Percentiles rank a stretch among this genome's conserved stretches.
Evolutionary conservation across 768 basidiomycete species (phyloP).

Genomic region (Pholiota conissans): DNA sequence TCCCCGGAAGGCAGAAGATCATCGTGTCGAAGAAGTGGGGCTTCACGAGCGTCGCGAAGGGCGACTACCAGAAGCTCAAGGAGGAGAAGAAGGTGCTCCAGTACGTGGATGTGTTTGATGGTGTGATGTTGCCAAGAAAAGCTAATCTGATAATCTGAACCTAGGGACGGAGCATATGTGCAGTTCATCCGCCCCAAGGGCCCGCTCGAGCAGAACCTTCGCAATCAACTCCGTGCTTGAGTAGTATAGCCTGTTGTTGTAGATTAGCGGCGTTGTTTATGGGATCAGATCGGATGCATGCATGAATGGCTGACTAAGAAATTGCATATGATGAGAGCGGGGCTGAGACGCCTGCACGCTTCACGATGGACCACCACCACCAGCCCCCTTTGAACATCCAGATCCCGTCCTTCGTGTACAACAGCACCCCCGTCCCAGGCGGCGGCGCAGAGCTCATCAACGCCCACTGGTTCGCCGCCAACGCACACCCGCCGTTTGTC

Average conservation of each 20-base stretch:
- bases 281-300: background rate
- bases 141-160: background rate
- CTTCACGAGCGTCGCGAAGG: conserved; percentile 92
- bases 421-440: conserved; percentile 59
- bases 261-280: conserved; percentile 5
- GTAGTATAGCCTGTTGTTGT: conserved; percentile 16
- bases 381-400: conserved; percentile 51
- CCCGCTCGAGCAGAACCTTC: conserved; percentile 80
- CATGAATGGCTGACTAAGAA: conserved; percentile 7
- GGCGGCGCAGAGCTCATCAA: conserved; percentile 78
- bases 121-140: conserved; percentile 1
- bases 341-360: too few species aligned
- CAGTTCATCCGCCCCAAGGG: conserved; percentile 92
- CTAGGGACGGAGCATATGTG: conserved; percentile 92
- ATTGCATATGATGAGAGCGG: background rate
- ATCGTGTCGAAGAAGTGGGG: conserved; percentile 98
- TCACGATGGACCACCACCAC: conserved; percentile 17
- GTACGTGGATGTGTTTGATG: conserved; percentile 45
- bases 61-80: conserved; percentile 87
- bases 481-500: conserved; percentile 48
- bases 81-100: conserved; percentile 86
- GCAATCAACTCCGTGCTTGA: conserved; percentile 77
- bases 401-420: conserved; percentile 65
- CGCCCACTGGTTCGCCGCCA: conserved; percentile 52
- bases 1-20: conserved; percentile 98